Base-by-base conservation (phyloP, 2,329 filamentous ascomycete genomes). In the Pestalotiopsis sp. region DNA sequence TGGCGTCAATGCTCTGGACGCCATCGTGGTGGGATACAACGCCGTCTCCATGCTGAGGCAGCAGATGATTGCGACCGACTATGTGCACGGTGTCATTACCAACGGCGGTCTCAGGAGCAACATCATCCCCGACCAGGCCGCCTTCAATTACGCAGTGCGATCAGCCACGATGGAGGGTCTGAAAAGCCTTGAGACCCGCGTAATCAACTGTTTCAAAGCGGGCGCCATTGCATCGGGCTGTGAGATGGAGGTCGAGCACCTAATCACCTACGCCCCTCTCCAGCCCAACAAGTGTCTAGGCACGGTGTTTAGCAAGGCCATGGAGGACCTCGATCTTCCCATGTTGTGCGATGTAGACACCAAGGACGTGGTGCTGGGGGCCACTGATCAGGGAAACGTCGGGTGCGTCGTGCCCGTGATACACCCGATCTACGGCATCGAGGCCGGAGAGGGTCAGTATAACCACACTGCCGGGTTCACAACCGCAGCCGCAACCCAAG, bases 311-410 rank as follows among this genome's bases (percentile, higher is more conserved):
- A 17, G 13, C 13, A 17, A 44, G 11, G 40, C 40, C 40, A 44
- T 44, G 40, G 11, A 13, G 11, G 40, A 44, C 40, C 17, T 44
- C 1, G 40, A 17, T 13, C 13, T 44, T 4, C 40, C 40, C 11
- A 44, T 44, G 40, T 13, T 14, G 4, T 44, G 11, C 17, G 40
- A 44, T 3, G 40, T 44, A 2, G 17, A 44, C 17, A 44, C 40
- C 5, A 44, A 4, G 1, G 40, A 44, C 4, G 40, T 44, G 13
- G 17, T 14, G 0, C 13, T 17, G 5, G 40, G 40, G 3, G 40
- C 83, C 0, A 85, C 84, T 0, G 83, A 86, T 73, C 84, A 85
- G 83, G 84, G 84, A 24, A 86, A 86, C 66, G 83, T 86, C 10
- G 81, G 80, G 13, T 82, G 85, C 64, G 69, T 79, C 1, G 75